A percentile compares a stretch with the other conserved stretches of the same genome.
Conservation (phyloP, 257 asterid genomes). For the Echites panduratus region DNA sequence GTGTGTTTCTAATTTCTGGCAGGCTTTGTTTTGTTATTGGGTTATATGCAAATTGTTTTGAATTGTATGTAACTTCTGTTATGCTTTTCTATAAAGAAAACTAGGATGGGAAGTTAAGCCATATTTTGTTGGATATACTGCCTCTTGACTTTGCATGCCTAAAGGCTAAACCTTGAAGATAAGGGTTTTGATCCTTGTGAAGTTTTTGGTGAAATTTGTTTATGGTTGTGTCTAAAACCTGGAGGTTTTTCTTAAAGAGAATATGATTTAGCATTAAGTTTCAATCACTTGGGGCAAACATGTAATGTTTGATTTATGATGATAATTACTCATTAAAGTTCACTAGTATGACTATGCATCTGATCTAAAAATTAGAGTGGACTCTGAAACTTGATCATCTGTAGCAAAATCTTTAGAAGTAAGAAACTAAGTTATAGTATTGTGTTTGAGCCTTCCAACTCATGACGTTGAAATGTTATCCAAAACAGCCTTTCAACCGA, state of each 20-base stretch:
- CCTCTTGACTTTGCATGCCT: not conserved
- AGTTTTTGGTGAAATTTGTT: not conserved
- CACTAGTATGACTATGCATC: not conserved
- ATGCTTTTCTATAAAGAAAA: constrained; percentile 2
- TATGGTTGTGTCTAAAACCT: not conserved
- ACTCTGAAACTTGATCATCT: not conserved
- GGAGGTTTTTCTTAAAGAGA: not conserved
- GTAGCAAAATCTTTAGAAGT: not conserved
- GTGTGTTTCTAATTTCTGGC: constrained; percentile 29
- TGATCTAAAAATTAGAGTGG: not conserved
- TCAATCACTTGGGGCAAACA: not conserved
- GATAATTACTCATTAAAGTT: not conserved
- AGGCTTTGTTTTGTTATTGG: constrained; percentile 1
- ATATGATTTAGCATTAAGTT: not conserved
- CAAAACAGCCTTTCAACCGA: not conserved
- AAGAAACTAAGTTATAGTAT: not conserved
- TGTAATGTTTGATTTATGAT: not conserved
- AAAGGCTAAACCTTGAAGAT: not conserved
- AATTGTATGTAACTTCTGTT: not conserved
- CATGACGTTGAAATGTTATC: not conserved
- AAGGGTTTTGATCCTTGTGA: not conserved
- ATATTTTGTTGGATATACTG: not conserved
- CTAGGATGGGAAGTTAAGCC: not conserved
- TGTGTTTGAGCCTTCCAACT: not conserved
- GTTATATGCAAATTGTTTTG: not conserved